phyloP scores from a whole-genome alignment of 2,329 filamentous ascomycete genomes.

The Fusarium secorum region DNA sequence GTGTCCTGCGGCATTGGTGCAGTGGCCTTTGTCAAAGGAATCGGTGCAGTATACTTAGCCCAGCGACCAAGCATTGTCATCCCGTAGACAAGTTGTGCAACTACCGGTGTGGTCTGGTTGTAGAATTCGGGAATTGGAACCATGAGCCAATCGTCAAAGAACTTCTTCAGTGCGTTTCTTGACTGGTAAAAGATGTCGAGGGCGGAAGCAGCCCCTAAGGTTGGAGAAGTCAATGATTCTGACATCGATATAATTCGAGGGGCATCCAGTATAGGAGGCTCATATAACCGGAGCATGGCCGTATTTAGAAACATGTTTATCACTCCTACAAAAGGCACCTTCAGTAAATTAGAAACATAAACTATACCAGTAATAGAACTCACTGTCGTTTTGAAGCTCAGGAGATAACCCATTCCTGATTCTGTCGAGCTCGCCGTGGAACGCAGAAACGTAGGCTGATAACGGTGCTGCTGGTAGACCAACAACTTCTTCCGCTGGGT shows the following conservation, averaged over 20 bases:
- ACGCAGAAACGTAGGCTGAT: slow-evolving; percentile 56
- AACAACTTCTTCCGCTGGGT: slow-evolving; percentile 45
- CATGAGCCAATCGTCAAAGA: slow-evolving; percentile 58
- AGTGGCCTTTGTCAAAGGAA: slow-evolving; percentile 39
- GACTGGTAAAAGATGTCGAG: slow-evolving; percentile 61
- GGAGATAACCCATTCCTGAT: slow-evolving; percentile 49
- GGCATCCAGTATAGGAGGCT: slow-evolving; percentile 56
- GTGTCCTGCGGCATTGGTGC: slow-evolving; percentile 41
- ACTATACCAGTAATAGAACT: slow-evolving; percentile 2
- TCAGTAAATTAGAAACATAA: fast-evolving
- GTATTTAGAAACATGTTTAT: slow-evolving; percentile 53
- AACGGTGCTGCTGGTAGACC: slow-evolving; percentile 51
- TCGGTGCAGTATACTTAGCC: slow-evolving; percentile 56
- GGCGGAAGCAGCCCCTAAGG: slow-evolving; percentile 50
- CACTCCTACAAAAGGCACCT: slow-evolving; percentile 42
- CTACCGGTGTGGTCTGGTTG: slow-evolving; percentile 55
- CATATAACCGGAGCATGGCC: slow-evolving; percentile 55
- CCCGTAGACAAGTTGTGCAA: slow-evolving; percentile 58
- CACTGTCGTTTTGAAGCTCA: slow-evolving; percentile 50
- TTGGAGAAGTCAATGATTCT: slow-evolving; percentile 52
- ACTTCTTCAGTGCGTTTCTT: slow-evolving; percentile 55
- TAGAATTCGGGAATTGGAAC: slow-evolving; percentile 55
- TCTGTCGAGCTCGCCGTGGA: slow-evolving; percentile 55
- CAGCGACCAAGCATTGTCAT: slow-evolving; percentile 60
- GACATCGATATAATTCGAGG: slow-evolving; percentile 52